Conservation (phyloP, 129 eudicot species). For the Escallonia herrerae region DNA sequence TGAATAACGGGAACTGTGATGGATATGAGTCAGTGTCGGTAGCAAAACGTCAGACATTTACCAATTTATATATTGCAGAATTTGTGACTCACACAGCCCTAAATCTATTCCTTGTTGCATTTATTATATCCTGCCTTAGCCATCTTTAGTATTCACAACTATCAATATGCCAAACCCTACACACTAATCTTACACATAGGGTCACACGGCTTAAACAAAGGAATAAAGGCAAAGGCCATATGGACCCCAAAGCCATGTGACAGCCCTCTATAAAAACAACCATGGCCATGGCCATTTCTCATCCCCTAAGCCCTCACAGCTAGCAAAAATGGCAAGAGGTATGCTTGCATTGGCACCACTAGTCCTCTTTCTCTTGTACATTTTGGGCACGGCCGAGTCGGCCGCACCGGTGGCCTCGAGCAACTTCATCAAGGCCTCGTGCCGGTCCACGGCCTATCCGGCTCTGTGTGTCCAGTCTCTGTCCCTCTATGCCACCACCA, state of each 20-base stretch:
- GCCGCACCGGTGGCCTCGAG: conserved; percentile 19
- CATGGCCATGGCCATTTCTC: background rate
- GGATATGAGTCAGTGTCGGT: too few species aligned
- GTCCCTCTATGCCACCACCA: conserved; percentile 38
- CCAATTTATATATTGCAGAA: too few species aligned
- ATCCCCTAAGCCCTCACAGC: background rate
- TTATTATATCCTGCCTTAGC: too few species aligned
- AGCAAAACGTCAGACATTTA: too few species aligned
- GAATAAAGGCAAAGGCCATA: background rate
- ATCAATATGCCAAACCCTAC: too few species aligned
- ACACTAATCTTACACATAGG: too few species aligned
- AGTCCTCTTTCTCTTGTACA: conserved; percentile 19
- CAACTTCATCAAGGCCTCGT: conserved; percentile 49
- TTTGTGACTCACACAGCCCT: too few species aligned
- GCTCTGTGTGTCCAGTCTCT: conserved; percentile 51
- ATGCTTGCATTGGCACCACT: conserved; percentile 4
- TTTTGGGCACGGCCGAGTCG: conserved; percentile 15
- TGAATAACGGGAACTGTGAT: too few species aligned
- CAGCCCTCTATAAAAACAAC: background rate
- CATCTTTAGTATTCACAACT: too few species aligned
- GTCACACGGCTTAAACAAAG: background rate
- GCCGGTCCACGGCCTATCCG: conserved; percentile 60
- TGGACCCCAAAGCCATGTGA: conserved; percentile 1
- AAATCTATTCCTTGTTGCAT: too few species aligned
- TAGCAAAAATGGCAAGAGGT: conserved; percentile 10